Evolutionary conservation across 495 filamentous ascomycete species (phyloP), one percentile per base, ranked within the genome.

Genomic region (Ascobolus immersus): DNA sequence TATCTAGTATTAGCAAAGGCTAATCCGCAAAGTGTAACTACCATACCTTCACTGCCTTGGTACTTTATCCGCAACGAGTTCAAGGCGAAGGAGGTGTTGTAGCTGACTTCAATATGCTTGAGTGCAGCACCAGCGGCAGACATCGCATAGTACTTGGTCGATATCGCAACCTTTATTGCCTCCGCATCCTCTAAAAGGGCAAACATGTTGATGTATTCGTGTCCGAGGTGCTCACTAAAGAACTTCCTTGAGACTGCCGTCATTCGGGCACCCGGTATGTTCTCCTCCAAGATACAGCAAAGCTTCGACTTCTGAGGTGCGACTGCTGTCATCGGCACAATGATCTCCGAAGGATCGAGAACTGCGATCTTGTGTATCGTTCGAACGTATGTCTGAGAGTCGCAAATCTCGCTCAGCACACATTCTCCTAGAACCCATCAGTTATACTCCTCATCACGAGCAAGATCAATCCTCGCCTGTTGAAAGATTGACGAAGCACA

Each of bases 61-160:
- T 84, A 91, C 40, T 69, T 73, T 45, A 93, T 73, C 2, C 79
- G 69, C 19, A 96, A 62, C 12, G 81, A 79, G 44, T 82, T 75
- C 26, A 62, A 59, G 6, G 64, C 55, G 44, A 93, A 90, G 1
- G 61, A 61, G 33, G 67, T 53, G n/a, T 40, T 44, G 21, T 55
- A 53, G 2, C 64, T 64, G 1, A 71, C 52, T 39, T 89, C 77
- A 19, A 89, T 60, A 48, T 81, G 91, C 44, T 78, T 77, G 39
- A 94, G 54, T 5, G 62, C 73, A 28, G 89, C 89, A 37, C 77
- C 70, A 45, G 90, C 73, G 44, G 78, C 81, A 51, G 79, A 92
- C 1, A 73, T 70, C 17, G 79, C 77, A 54, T 84, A 93, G 53
- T 79, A 93, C 40, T 90, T 89, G 14, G 71, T 71, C 23, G 69